A percentile compares a stretch with the other conserved stretches of the same genome.
phyloP scores from a whole-genome alignment of 2,329 filamentous ascomycete genomes.

The Talaromyces amestolkiae region DNA sequence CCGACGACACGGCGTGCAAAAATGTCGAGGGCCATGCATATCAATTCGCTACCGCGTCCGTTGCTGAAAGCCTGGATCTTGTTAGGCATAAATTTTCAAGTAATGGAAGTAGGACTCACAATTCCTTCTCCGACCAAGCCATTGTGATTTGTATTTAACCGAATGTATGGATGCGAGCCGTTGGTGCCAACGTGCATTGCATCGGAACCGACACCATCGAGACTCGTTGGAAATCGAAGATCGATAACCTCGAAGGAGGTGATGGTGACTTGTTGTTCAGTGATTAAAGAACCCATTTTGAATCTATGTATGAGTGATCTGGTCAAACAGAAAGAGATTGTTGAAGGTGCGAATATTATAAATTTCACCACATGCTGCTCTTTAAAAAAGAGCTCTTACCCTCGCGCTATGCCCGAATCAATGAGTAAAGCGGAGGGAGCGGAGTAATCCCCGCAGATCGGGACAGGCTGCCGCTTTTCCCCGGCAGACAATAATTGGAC shows the following conservation, averaged over 20 bases:
- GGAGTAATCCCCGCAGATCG: not conserved
- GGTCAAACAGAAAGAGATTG: not conserved
- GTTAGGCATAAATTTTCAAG: not conserved
- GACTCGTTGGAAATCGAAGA: slow-evolving; percentile 46
- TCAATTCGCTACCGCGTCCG: slow-evolving; percentile 80
- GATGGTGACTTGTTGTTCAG: slow-evolving; percentile 70
- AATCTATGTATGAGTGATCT: not conserved
- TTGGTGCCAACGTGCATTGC: slow-evolving; percentile 18
- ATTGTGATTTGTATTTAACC: slow-evolving; percentile 18
- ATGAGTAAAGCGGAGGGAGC: not conserved
- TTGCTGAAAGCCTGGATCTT: slow-evolving; percentile 43
- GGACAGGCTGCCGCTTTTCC: not conserved
- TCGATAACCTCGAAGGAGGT: slow-evolving; percentile 86
- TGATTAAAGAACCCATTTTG: slow-evolving; percentile 1
- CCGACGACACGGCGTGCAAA: slow-evolving; percentile 72
- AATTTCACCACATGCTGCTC: not conserved
- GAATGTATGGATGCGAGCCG: slow-evolving; percentile 17
- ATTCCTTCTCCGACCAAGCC: not conserved
- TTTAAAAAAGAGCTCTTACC: not conserved
- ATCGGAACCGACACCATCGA: slow-evolving; percentile 52
- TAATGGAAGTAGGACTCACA: not conserved
- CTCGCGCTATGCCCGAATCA: not conserved
- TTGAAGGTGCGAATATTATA: not conserved
- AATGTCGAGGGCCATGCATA: slow-evolving; percentile 77
- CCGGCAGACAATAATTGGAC: not conserved